Evolutionary conservation across 148 eudicot genomes (phyloP), one percentile per base, ranked within the genome.

Genomic region (Fagopyrum esculentum): DNA sequence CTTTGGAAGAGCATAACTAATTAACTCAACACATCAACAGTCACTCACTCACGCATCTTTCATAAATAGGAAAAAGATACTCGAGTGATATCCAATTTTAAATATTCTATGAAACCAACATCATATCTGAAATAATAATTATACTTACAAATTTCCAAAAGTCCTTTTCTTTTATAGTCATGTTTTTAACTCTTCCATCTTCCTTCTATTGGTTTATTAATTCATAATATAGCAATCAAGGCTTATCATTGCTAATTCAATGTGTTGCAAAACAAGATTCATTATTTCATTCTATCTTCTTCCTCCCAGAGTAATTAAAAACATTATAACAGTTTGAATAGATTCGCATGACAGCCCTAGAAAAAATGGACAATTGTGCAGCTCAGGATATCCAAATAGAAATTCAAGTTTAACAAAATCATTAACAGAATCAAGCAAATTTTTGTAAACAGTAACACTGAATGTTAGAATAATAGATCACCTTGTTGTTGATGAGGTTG

Each of bases 401-500:
- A 2, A 5, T 46, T 54, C 47, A 73, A 54, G 29, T 10, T 8
- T 10, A 44, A 35, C 0, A 49, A 73, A 11, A 13, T 22, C 16
- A 45, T 16, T 22, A 13, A 49, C 30, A 46, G 16, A 19, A 50
- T 2, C 17, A n/a, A 19, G 12, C 4, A 29, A 2, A 10, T 9
- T 60, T 40, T 1, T 60, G 43, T 60, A 52, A 0, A 15, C 56
- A 15, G 4, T 30, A 30, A 30, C 35, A 30, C 35, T 5, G 12
- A 46, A 3, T 46, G 19, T 8, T 30, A 9, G 3, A 43, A 47
- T 6, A 35, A 1, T 9, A 45, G 69, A 45, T 66, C 70, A 93
- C 98, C 96, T 93, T 93, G 83, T 93, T 93, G 83, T 92, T 92
- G 79, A 93, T 93, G 86, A 93, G 83, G 84, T 90, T 93, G 83